Evolutionary conservation across 2,329 filamentous ascomycete species (phyloP).

Genomic region (Aspergillus proliferans): DNA sequence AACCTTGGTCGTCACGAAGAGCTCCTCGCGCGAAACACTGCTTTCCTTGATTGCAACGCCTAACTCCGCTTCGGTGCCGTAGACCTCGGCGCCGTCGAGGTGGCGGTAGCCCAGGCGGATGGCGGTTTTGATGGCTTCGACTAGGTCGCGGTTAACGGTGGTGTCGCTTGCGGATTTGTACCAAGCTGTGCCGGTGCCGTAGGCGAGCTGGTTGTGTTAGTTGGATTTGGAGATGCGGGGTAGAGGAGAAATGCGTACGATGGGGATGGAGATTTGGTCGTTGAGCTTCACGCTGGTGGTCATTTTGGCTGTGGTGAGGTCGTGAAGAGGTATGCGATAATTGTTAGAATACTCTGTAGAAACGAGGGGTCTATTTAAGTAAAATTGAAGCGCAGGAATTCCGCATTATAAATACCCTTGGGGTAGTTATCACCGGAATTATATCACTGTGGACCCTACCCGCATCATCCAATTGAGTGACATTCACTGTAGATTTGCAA

Average conservation of each 20-base stretch:
- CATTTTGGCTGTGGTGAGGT: no score
- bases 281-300: slow-evolving; percentile 41
- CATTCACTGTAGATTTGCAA: no score
- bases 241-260: slow-evolving; percentile 34
- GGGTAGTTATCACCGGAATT: no score
- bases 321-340: no score
- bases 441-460: no score
- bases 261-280: slow-evolving; percentile 51
- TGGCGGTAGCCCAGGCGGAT: slow-evolving; percentile 56
- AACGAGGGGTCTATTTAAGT: no score
- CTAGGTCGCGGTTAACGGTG: slow-evolving; percentile 47
- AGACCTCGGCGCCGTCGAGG: slow-evolving; percentile 57
- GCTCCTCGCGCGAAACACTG: slow-evolving; percentile 40
- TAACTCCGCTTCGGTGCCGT: slow-evolving; percentile 45
- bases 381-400: no score
- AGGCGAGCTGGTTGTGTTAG: slow-evolving; percentile 45
- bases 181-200: slow-evolving; percentile 60
- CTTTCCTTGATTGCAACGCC: slow-evolving; percentile 45
- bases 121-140: slow-evolving; percentile 53
- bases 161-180: slow-evolving; percentile 48
- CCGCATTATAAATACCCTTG: no score
- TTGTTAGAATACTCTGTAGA: no score
- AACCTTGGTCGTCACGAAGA: slow-evolving; percentile 55
- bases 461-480: no score
- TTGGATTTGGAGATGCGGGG: neutral